phyloP scores from a whole-genome alignment of 345 rosid genomes.

The Dovyalis caffra region DNA sequence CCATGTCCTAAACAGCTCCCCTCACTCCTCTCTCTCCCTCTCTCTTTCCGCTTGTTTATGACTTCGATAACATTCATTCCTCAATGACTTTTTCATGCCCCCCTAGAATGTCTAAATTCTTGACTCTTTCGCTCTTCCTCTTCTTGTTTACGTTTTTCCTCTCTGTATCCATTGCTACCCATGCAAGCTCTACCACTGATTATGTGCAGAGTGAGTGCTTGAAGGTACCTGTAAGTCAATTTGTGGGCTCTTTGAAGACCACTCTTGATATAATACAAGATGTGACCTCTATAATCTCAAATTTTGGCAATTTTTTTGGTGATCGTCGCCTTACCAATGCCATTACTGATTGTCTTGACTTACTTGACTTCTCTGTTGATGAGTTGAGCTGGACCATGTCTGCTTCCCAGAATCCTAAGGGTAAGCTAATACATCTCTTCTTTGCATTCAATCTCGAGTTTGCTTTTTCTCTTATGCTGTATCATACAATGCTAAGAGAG shows the following conservation, averaged over 20 bases:
- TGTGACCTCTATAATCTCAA: slow-evolving; percentile 35
- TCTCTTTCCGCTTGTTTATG: not conserved
- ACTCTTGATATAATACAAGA: slow-evolving; percentile 35
- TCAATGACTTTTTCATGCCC: not conserved
- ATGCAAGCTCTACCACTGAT: not conserved
- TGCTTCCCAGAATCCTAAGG: slow-evolving; percentile 53
- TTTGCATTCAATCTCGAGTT: not conserved
- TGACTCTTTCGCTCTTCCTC: not conserved
- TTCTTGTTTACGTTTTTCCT: not conserved
- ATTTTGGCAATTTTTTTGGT: slow-evolving; percentile 33
- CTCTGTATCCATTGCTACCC: not conserved
- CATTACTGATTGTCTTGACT: slow-evolving; percentile 60
- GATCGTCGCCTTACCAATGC: slow-evolving; percentile 41
- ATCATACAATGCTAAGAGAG: not conserved
- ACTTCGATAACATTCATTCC: not conserved
- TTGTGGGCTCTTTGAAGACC: slow-evolving; percentile 39
- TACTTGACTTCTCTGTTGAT: slow-evolving; percentile 61
- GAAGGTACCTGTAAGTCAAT: slow-evolving; percentile 41
- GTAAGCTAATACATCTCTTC: slow-evolving; percentile 10
- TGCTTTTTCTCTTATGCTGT: not conserved
- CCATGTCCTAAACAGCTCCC: no score
- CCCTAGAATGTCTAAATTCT: not conserved
- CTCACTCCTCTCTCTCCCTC: not conserved
- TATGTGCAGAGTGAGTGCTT: slow-evolving; percentile 30
- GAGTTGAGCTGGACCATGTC: slow-evolving; percentile 56